Evolutionary conservation across 1,284 basidiomycete species (phyloP), one percentile per base, ranked within the genome.

Genomic region (Afroboletus lepidellus): DNA sequence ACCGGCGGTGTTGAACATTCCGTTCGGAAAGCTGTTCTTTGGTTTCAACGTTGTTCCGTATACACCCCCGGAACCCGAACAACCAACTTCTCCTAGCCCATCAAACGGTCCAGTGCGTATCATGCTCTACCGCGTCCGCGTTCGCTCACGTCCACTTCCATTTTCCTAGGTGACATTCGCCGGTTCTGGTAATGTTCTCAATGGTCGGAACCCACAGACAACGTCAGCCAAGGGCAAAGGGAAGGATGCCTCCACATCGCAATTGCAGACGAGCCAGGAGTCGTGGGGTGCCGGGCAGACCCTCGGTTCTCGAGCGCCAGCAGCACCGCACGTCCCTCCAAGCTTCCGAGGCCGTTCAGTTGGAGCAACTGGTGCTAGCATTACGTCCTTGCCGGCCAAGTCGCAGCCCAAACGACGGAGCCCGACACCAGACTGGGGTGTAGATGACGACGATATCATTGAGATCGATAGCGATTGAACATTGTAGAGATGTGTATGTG

Each of bases 21-120:
- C 96, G 0, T 89, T 90, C 57, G 97, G 97, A 20, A 90, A 95
- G 61, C 77, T 97, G 23, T 97, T 98, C 77, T 97, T 98, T 65
- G 94, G 94, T 9, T 98, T 88, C 75, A 87, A 87, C 51, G 80
- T 90, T 44, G 72, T 84, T 3, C 74, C 86, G 0, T 93, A 90
- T 65, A 80, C 77, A 15, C 83, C 85, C 8, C 76, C 84, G 13
- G 66, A 66, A 48, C 48, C 51, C 3, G 51, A 53, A 18, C 64
- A 73, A 23, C 63, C 76, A 8, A 43, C 30, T n/a, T 56, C 63
- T 23, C 45, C 71, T 1, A 38, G 38, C 5, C 59, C 69, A 39
- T 61, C 68, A 5, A 57, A 57, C 37, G 49, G 59, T 30, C 50
- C 58, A 23, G 72, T 71, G 52, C 41, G 68, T 66, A 16, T 5